Evolutionary conservation across 805 yeast genomes (phyloP).

Genomic region (Lipomyces sp.): DNA sequence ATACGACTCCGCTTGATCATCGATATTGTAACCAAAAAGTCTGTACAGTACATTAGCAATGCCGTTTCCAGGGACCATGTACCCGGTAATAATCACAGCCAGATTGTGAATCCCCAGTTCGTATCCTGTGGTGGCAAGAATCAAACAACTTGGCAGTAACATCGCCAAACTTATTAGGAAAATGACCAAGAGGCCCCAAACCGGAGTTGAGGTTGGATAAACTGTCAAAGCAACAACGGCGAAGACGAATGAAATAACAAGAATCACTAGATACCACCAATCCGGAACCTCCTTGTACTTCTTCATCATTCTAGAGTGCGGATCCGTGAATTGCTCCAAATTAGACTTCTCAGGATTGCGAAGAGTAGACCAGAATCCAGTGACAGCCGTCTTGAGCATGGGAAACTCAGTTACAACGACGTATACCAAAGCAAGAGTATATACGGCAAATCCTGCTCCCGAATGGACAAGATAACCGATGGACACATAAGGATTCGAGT

Average conservation of each 20-base stretch:
- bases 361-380: slow-evolving; percentile 36
- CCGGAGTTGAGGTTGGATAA: slow-evolving; percentile 50
- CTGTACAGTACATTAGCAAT: slow-evolving; percentile 61
- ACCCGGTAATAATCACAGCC: slow-evolving; percentile 61
- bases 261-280: slow-evolving; percentile 54
- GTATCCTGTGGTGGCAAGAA: slow-evolving; percentile 60
- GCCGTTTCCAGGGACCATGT: slow-evolving; percentile 58
- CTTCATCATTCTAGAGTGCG: slow-evolving; percentile 43
- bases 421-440: slow-evolving; percentile 62
- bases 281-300: slow-evolving; percentile 57
- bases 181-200: slow-evolving; percentile 62
- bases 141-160: slow-evolving; percentile 58
- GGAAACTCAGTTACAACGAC: slow-evolving; percentile 59
- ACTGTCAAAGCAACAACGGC: slow-evolving; percentile 41
- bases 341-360: slow-evolving; percentile 1
- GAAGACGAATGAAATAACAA: slow-evolving; percentile 46
- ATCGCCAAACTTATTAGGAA: slow-evolving; percentile 52
- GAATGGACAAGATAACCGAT: slow-evolving; percentile 48
- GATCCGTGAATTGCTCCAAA: slow-evolving; percentile 45
- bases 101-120: slow-evolving; percentile 58
- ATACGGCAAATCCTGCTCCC: slow-evolving; percentile 39
- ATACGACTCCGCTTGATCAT: slow-evolving; percentile 52
- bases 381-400: slow-evolving; percentile 40
- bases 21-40: slow-evolving; percentile 55
- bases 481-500: slow-evolving; percentile 38